phyloP scores from a whole-genome alignment of 345 rosid genomes.

The Dovyalis caffra region DNA sequence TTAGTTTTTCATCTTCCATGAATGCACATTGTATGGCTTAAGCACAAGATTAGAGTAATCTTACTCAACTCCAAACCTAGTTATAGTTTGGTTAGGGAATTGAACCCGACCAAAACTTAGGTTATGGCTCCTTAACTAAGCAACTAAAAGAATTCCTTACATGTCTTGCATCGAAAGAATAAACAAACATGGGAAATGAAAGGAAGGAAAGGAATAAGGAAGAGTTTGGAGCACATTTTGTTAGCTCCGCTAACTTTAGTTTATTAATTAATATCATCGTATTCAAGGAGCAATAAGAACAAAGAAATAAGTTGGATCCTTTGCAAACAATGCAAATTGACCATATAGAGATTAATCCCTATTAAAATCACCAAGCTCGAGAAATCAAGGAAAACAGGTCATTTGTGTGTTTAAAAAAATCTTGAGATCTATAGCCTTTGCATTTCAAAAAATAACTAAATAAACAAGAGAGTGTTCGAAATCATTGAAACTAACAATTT shows the following conservation, averaged over 20 bases:
- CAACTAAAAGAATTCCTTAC: background rate
- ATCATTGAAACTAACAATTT: no score
- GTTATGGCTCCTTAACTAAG: constrained; percentile 3
- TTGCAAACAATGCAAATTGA: constrained; percentile 28
- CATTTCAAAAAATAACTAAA: no score
- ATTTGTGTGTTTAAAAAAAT: background rate
- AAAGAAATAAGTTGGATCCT: constrained; percentile 22
- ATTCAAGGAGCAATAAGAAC: constrained; percentile 33
- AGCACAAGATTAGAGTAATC: background rate
- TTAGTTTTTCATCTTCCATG: background rate
- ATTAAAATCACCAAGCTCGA: constrained; percentile 9
- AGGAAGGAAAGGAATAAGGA: no score
- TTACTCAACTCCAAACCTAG: background rate
- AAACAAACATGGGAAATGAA: background rate
- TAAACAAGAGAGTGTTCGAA: no score
- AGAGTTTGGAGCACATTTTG: constrained; percentile 14
- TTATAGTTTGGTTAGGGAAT: background rate
- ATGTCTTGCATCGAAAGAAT: constrained; percentile 20
- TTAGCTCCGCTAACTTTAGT: constrained; percentile 23
- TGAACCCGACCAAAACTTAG: constrained; percentile 1
- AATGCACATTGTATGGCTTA: background rate
- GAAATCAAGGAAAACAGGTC: constrained; percentile 8
- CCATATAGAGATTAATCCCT: background rate
- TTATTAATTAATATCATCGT: constrained; percentile 18
- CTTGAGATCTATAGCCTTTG: no score